These are phyloP conservation scores for Oryza glumipatula DNA, from an alignment of 176 grass and related monocot species.

Conservation along the genomic window DNA sequence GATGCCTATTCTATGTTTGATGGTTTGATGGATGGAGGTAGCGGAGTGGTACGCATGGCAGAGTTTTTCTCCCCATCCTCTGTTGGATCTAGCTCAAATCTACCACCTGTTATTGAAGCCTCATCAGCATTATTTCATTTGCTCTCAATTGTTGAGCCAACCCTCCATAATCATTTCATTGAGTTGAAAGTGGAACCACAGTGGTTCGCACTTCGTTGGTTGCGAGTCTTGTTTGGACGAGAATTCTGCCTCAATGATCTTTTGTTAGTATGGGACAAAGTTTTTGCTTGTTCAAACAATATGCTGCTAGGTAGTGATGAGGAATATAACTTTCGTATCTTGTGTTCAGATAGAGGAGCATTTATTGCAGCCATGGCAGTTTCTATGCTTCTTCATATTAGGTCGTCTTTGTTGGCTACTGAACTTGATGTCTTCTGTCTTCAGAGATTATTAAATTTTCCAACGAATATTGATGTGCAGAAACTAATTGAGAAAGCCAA, in stretches of 20 bases:
- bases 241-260: slow-evolving; percentile 85
- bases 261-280: slow-evolving; percentile 80
- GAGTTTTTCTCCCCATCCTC: slow-evolving; percentile 76
- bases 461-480: slow-evolving; percentile 66
- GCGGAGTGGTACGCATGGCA: slow-evolving; percentile 70
- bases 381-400: slow-evolving; percentile 93
- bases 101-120: slow-evolving; percentile 87
- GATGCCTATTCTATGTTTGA: slow-evolving; percentile 96
- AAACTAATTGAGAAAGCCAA: slow-evolving; percentile 83
- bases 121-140: slow-evolving; percentile 95
- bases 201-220: slow-evolving; percentile 94
- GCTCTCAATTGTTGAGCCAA: slow-evolving; percentile 69
- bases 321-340: slow-evolving; percentile 66
- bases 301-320: slow-evolving; percentile 50
- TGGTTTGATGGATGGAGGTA: slow-evolving; percentile 81
- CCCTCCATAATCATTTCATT: slow-evolving; percentile 92
- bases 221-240: slow-evolving; percentile 91
- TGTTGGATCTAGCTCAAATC: slow-evolving; percentile 55
- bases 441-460: slow-evolving; percentile 87
- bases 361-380: slow-evolving; percentile 89
- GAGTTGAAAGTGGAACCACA: slow-evolving; percentile 95
- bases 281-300: slow-evolving; percentile 73
- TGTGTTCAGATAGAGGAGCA: slow-evolving; percentile 86
- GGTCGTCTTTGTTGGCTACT: slow-evolving; percentile 82
- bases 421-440: slow-evolving; percentile 82